phyloP scores from a whole-genome alignment of 2,329 filamentous ascomycete genomes.

The Aspergillus pseudoglaucus region DNA sequence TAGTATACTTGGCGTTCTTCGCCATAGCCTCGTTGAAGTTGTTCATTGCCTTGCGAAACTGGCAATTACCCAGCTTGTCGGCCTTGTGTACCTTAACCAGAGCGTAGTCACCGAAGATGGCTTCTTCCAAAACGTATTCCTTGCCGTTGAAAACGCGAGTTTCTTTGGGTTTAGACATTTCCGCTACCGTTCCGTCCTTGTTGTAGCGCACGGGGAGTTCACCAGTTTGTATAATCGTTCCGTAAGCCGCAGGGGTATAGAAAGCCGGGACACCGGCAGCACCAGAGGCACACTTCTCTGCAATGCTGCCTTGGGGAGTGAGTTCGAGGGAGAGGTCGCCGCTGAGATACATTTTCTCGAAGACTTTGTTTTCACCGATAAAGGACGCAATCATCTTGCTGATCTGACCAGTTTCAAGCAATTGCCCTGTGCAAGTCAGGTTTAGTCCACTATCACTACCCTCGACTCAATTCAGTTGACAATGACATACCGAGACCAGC shows the following conservation, averaged over 20 bases:
- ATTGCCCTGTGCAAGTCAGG: constrained; percentile 46
- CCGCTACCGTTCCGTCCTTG: constrained; percentile 72
- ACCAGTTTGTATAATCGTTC: constrained; percentile 58
- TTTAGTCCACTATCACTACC: too few relatives aligned
- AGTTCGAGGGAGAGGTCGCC: constrained; percentile 82
- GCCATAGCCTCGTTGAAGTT: constrained; percentile 72
- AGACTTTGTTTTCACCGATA: constrained; percentile 75
- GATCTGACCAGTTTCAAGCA: constrained; percentile 66
- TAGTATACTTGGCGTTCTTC: constrained; percentile 70
- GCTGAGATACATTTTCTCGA: constrained; percentile 80
- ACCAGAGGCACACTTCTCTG: constrained; percentile 76
- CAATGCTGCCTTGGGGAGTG: constrained; percentile 81
- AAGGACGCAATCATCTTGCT: constrained; percentile 69
- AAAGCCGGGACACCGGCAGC: constrained; percentile 85
- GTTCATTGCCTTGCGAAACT: constrained; percentile 70
- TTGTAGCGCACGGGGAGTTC: constrained; percentile 66
- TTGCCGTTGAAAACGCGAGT: constrained; percentile 67
- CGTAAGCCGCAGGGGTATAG: constrained; percentile 72
- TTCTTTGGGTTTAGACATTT: constrained; percentile 62
- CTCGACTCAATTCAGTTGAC: background rate
- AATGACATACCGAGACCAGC: constrained; percentile 58
- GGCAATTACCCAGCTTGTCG: constrained; percentile 70
- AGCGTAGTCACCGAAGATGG: constrained; percentile 68
- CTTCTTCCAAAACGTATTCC: constrained; percentile 69
- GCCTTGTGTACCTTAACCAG: constrained; percentile 71